A percentile compares a stretch with the other conserved stretches of the same genome.
Conservation (phyloP, 2,329 filamentous ascomycete species). For the Cladophialophora chaetospira region DNA sequence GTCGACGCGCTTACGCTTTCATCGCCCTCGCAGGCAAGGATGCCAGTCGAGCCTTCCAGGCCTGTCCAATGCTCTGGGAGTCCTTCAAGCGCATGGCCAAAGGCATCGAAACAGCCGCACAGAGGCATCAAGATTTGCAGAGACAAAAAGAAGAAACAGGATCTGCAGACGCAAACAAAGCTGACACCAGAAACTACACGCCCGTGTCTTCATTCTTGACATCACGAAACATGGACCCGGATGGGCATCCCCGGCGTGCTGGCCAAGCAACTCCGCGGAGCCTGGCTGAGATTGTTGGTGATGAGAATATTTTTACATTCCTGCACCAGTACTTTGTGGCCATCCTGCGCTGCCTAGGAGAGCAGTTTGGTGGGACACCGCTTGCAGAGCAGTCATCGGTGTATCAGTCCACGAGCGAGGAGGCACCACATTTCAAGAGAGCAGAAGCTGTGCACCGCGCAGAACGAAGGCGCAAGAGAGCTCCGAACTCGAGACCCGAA, state of each 20-base stretch:
- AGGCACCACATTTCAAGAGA: constrained; percentile 17
- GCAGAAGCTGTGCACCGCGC: constrained; percentile 1
- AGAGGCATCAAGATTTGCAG: constrained; percentile 48
- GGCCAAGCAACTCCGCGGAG: constrained; percentile 58
- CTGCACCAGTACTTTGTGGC: constrained; percentile 57
- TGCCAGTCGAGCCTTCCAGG: constrained; percentile 48
- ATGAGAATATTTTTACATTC: constrained; percentile 61
- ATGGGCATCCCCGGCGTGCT: constrained; percentile 55
- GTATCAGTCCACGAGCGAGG: constrained; percentile 39
- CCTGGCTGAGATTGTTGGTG: constrained; percentile 60
- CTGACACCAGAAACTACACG: constrained; percentile 46
- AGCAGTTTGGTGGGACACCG: constrained; percentile 48
- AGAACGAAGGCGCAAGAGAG: not conserved
- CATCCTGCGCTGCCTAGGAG: constrained; percentile 50
- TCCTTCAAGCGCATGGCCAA: constrained; percentile 58
- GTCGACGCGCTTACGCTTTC: constrained; percentile 59
- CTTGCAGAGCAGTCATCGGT: constrained; percentile 46
- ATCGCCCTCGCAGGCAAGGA: constrained; percentile 60
- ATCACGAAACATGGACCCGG: constrained; percentile 57
- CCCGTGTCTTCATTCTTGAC: constrained; percentile 62
- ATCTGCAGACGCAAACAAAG: constrained; percentile 9
- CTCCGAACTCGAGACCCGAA: not conserved
- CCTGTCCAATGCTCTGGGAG: constrained; percentile 53
- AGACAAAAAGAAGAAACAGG: constrained; percentile 45
- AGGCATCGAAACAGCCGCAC: constrained; percentile 51